Evolutionary conservation across 441 rosid species (phyloP).

Genomic region (Dalechampia spathulata): DNA sequence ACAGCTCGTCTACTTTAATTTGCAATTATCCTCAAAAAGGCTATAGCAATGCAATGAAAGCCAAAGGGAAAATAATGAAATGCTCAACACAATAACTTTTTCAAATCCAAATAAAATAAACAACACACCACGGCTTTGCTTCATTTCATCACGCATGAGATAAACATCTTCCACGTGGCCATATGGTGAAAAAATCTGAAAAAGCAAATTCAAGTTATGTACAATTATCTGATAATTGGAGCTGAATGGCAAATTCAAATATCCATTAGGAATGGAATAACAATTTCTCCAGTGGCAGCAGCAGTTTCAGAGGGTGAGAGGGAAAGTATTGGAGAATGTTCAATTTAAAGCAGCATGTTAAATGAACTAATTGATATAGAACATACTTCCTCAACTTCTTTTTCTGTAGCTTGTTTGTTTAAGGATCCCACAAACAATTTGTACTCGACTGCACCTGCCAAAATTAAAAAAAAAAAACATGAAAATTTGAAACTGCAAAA

Average conservation of each 20-base stretch:
- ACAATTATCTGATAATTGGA: background rate
- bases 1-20: too few relatives aligned
- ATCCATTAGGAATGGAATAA: slow-evolving; percentile 1
- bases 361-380: slow-evolving; percentile 5
- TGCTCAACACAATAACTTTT: slow-evolving; percentile 1
- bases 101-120: slow-evolving; percentile 10
- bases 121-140: slow-evolving; percentile 92
- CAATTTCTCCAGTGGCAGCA: background rate
- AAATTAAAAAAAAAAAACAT: slow-evolving; percentile 12
- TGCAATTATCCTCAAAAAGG: too few relatives aligned
- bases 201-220: background rate
- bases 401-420: slow-evolving; percentile 89
- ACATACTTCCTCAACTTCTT: slow-evolving; percentile 93
- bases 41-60: background rate
- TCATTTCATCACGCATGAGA: slow-evolving; percentile 97
- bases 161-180: slow-evolving; percentile 98
- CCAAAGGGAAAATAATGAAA: background rate
- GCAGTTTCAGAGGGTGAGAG: background rate
- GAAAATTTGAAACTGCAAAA: slow-evolving; percentile 11
- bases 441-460: slow-evolving; percentile 84
- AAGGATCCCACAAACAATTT: slow-evolving; percentile 97
- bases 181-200: slow-evolving; percentile 79
- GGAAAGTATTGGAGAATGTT: background rate
- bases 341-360: slow-evolving; percentile 6
- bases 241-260: background rate